Evolutionary conservation across 1,139 yeast genomes (phyloP).

Genomic region (Geotrichum restrictum): DNA sequence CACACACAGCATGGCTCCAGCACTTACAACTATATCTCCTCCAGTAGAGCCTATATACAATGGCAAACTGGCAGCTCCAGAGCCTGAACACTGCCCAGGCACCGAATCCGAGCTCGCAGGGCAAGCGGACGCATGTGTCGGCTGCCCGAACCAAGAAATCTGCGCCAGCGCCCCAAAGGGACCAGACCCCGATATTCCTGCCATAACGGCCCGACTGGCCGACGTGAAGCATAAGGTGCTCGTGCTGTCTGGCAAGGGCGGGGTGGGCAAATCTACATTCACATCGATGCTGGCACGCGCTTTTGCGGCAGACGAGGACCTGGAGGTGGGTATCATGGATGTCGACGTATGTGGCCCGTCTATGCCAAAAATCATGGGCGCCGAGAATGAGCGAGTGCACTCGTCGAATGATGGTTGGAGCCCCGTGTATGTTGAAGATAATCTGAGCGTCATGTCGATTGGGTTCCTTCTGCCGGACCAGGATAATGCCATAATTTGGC

Average conservation of each 20-base stretch:
- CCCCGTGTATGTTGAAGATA: constrained; percentile 93
- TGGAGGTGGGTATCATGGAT: constrained; percentile 96
- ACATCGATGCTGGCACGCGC: constrained; percentile 97
- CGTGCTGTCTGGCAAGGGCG: constrained; percentile 94
- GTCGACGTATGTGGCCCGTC: constrained; percentile 98
- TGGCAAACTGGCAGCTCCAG: constrained; percentile 31
- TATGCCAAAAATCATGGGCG: constrained; percentile 90
- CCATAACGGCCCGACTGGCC: constrained; percentile 64
- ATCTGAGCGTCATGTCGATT: constrained; percentile 91
- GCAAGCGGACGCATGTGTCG: constrained; percentile 85
- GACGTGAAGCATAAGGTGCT: constrained; percentile 76
- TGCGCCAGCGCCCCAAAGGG: constrained; percentile 89
- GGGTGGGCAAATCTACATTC: constrained; percentile 96
- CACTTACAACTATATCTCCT: background rate
- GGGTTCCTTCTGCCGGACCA: constrained; percentile 92
- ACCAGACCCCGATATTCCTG: constrained; percentile 89
- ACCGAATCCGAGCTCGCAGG: constrained; percentile 95
- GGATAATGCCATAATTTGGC: constrained; percentile 94
- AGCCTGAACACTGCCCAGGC: constrained; percentile 98
- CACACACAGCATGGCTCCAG: constrained; percentile 3
- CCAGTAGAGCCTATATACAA: background rate
- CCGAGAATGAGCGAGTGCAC: constrained; percentile 80
- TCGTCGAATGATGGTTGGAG: constrained; percentile 92
- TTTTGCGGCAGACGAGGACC: constrained; percentile 76
- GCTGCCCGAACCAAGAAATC: constrained; percentile 89